phyloP scores from a whole-genome alignment of 352 stramenopile species.

The Achlya hypogyna region DNA sequence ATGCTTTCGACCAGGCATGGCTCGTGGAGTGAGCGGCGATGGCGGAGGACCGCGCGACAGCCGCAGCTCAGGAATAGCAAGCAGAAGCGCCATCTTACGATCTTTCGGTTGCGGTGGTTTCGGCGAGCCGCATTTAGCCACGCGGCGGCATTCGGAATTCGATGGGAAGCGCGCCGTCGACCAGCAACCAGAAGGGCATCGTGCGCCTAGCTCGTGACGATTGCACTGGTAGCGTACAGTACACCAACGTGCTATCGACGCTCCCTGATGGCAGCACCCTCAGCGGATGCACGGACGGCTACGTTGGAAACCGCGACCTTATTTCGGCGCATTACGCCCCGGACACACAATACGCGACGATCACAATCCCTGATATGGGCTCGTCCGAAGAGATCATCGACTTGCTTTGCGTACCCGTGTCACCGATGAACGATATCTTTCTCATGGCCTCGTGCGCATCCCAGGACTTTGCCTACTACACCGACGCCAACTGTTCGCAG shows the following conservation, averaged over 20 bases:
- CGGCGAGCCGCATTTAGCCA: too few relatives aligned
- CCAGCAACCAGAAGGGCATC: background rate
- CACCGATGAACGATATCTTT: background rate
- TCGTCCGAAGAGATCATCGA: background rate
- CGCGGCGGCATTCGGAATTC: too few relatives aligned
- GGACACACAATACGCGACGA: background rate
- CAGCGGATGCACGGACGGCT: background rate
- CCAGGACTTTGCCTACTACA: slow-evolving; percentile 1
- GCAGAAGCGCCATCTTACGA: too few relatives aligned
- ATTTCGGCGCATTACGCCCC: background rate
- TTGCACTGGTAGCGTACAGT: background rate
- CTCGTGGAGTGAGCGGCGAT: too few relatives aligned
- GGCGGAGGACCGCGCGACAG: too few relatives aligned
- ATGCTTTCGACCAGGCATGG: too few relatives aligned
- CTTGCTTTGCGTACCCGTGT: background rate
- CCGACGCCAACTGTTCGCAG: background rate
- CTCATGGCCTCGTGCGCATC: background rate
- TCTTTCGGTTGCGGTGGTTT: too few relatives aligned
- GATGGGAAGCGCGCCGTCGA: background rate
- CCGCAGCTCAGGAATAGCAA: too few relatives aligned
- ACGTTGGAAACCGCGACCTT: background rate
- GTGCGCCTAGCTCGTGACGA: background rate
- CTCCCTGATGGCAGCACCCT: background rate
- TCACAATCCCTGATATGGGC: background rate
- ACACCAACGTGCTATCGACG: background rate